A percentile compares a stretch with the other conserved stretches of the same genome.
phyloP scores from a whole-genome alignment of 23 red algal species.

The Gracilaria vermiculophylla region DNA sequence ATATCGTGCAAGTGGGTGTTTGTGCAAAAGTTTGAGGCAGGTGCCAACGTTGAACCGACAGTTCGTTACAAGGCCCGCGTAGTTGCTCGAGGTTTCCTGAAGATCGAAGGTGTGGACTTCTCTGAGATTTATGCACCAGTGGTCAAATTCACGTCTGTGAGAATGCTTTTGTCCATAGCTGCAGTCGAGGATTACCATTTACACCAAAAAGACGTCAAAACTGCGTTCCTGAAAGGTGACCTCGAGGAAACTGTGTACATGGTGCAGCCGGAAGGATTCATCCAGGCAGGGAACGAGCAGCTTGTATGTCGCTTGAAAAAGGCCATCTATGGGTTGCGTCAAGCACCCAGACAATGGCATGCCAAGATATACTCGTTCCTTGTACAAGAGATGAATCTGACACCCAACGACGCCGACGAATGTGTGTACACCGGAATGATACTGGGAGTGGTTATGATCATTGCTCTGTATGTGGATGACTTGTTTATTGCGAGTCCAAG shows the following conservation, averaged over 20 bases:
- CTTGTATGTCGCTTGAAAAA: conserved; percentile 42
- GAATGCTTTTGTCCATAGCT: conserved; percentile 1
- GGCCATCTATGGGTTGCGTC: conserved; percentile 37
- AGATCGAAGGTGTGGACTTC: conserved; percentile 43
- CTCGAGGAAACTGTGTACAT: conserved; percentile 56
- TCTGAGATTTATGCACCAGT: conserved; percentile 51
- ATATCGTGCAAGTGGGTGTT: conserved; percentile 26
- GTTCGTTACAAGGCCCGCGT: conserved; percentile 54
- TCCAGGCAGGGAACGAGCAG: neutral
- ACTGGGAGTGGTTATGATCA: conserved; percentile 13
- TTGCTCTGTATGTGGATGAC: conserved; percentile 41
- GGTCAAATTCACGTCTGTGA: conserved; percentile 24
- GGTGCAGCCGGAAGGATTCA: conserved; percentile 38
- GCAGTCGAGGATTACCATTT: neutral
- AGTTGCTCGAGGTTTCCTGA: conserved; percentile 15
- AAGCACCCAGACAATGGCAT: conserved; percentile 29
- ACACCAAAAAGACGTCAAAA: conserved; percentile 45
- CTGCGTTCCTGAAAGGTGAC: conserved; percentile 56
- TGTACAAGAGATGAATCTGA: conserved; percentile 14
- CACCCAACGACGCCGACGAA: conserved; percentile 15
- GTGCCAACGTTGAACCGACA: neutral
- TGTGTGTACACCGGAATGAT: conserved; percentile 43
- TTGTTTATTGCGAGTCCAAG: conserved; percentile 15
- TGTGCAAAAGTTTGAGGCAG: conserved; percentile 33
- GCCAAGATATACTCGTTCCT: conserved; percentile 21